Evolutionary conservation across 1,284 basidiomycete species (phyloP), one percentile per base, ranked within the genome.

Genomic region (Ceratobasidium sp.): DNA sequence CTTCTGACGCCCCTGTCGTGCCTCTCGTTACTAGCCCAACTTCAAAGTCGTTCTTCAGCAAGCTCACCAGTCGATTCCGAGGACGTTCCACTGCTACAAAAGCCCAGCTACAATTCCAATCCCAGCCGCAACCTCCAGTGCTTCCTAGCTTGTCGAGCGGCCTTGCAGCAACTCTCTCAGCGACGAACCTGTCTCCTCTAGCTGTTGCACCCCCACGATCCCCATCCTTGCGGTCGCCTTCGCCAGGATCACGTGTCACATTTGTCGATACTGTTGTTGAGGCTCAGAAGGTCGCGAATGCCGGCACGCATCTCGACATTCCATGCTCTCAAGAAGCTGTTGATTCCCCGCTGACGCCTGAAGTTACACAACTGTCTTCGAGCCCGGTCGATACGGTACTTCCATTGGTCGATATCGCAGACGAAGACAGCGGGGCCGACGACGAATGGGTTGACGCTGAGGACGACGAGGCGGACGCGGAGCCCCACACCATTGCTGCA

Each of bases 401-500:
- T 70, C 11, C 14, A 13, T 26, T 30, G n/a, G 21, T 30, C 23
- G 67, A 58, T 30, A 46, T 47, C 14, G 67, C 46, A 7, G 54
- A 46, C 44, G 67, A 70, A 30, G n/a, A 11, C 41, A 43, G 38
- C 26, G 52, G 38, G 13, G 21, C 35, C n/a, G 55, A 59, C 2
- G 67, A 41, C 14, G 67, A 70, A 30, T 70, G 67, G 67, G 55
- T 70, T 9, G 67, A 70, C n/a, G 67, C 55, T 21, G 67, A 70
- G 11, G 67, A 70, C 30, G 67, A 70, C 23, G 26, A 23, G 11
- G 35, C 38, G 26, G 21, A 46, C 43, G 44, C 23, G 54, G 67
- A 59, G 67, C 67, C 67, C 67, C 67, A 32, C 67, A 49, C 9
- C 23, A 11, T 21, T 9, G 18, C 21, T n/a, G 18, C 28, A 16